Evolutionary conservation across 2,329 filamentous ascomycete species (phyloP).

Genomic region (Curvularia sp.): DNA sequence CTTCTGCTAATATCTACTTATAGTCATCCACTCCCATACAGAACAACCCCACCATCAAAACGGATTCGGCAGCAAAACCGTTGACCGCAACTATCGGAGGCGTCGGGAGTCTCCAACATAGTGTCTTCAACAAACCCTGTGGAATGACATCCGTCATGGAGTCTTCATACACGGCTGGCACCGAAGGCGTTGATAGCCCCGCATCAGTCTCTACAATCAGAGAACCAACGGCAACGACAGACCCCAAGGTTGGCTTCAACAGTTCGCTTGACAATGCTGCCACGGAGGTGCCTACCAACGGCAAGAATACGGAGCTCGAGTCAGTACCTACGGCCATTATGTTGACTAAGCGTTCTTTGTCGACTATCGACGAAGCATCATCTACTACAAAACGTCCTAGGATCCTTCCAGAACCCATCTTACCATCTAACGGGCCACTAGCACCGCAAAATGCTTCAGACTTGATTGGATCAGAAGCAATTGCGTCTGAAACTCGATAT

Average conservation of each 20-base stretch:
- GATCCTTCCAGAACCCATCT: not conserved
- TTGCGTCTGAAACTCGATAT: constrained; percentile 21
- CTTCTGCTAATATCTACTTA: not conserved
- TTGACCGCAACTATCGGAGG: not conserved
- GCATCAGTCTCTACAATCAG: too few relatives aligned
- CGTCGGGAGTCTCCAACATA: not conserved
- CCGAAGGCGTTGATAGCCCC: not conserved
- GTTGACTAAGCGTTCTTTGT: constrained; percentile 16
- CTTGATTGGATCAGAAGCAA: constrained; percentile 7
- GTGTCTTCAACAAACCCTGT: not conserved
- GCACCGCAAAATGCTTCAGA: constrained; percentile 3
- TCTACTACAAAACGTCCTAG: constrained; percentile 24
- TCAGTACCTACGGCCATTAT: not conserved
- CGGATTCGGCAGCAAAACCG: not conserved
- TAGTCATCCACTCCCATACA: not conserved
- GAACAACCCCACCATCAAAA: not conserved
- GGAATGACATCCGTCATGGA: not conserved
- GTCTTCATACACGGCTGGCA: not conserved
- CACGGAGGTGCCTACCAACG: too few relatives aligned
- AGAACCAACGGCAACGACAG: too few relatives aligned
- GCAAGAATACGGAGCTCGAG: not conserved
- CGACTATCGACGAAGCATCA: constrained; percentile 1
- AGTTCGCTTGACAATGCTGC: too few relatives aligned
- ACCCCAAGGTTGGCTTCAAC: too few relatives aligned
- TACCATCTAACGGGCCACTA: not conserved